Conservation (phyloP, 129 eudicot species). For the Ambrosia artemisiifolia region DNA sequence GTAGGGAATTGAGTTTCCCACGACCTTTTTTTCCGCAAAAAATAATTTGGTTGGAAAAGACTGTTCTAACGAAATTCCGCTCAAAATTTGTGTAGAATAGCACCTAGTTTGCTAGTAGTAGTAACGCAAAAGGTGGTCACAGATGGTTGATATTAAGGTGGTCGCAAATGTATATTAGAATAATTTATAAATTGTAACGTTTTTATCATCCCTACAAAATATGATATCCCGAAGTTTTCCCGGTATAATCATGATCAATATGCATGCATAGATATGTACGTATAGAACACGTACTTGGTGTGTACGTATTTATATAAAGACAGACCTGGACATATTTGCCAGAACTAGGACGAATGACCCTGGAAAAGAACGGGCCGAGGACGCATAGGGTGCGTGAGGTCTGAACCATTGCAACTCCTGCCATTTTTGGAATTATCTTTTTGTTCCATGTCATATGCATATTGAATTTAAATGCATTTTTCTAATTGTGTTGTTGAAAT, state of each 20-base stretch:
- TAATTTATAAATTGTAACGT: too few species aligned
- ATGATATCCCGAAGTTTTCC: too few species aligned
- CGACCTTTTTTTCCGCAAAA: too few species aligned
- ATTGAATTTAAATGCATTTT: slow-evolving; percentile 10
- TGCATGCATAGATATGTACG: background rate
- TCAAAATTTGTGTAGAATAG: too few species aligned
- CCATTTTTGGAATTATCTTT: slow-evolving; percentile 17
- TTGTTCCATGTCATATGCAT: background rate
- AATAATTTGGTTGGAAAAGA: too few species aligned
- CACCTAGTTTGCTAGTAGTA: too few species aligned
- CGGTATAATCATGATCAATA: background rate
- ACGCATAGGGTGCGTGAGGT: slow-evolving; percentile 2
- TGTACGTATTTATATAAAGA: background rate
- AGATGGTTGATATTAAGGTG: too few species aligned
- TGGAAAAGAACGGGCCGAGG: slow-evolving; percentile 17
- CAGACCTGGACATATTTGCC: slow-evolving; percentile 31
- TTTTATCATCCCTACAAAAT: too few species aligned
- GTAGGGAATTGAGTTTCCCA: too few species aligned
- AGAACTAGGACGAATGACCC: slow-evolving; percentile 10
- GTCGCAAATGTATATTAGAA: too few species aligned
- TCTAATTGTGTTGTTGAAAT: background rate
- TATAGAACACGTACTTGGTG: background rate
- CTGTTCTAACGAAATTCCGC: too few species aligned
- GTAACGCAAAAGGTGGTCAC: too few species aligned
- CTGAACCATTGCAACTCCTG: slow-evolving; percentile 37